A percentile compares a stretch with the other conserved stretches of the same genome.
These are phyloP conservation scores for Irpex lacteus DNA, from an alignment of 1,284 basidiomycete species.

Conservation along the genomic window DNA sequence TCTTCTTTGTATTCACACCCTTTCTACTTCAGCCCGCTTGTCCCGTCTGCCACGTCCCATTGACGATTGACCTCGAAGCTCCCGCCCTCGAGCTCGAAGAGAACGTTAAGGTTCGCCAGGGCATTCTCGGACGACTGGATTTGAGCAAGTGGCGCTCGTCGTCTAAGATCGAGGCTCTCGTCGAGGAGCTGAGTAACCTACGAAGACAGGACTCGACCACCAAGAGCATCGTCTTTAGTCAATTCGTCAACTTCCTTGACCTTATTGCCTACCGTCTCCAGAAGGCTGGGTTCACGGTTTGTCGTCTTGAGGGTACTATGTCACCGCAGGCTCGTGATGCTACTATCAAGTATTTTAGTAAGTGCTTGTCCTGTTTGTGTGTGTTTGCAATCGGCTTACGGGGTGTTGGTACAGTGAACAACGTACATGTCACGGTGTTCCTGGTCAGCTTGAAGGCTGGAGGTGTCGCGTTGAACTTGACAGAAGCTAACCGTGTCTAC, in stretches of 20 bases:
- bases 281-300: slow-evolving; percentile 88
- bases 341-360: slow-evolving; percentile 93
- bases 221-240: slow-evolving; percentile 96
- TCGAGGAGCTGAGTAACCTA: slow-evolving; percentile 90
- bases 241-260: slow-evolving; percentile 90
- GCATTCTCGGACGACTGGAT: slow-evolving; percentile 90
- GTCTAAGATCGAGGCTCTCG: slow-evolving; percentile 95
- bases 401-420: slow-evolving; percentile 63
- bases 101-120: slow-evolving; percentile 73
- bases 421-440: slow-evolving; percentile 94
- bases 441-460: slow-evolving; percentile 95
- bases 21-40: slow-evolving; percentile 71
- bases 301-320: slow-evolving; percentile 96
- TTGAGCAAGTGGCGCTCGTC: slow-evolving; percentile 91
- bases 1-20: slow-evolving; percentile 3
- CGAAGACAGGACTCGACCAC: slow-evolving; percentile 86
- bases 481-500: slow-evolving; percentile 92
- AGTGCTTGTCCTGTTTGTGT: slow-evolving; percentile 23
- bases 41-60: slow-evolving; percentile 90
- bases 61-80: slow-evolving; percentile 95
- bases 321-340: slow-evolving; percentile 93
- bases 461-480: slow-evolving; percentile 92
- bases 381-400: not conserved
- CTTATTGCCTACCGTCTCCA: slow-evolving; percentile 93
- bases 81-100: slow-evolving; percentile 86